Base-by-base conservation (phyloP, 805 yeast genomes). In the Saccharomycopsis amapae region DNA sequence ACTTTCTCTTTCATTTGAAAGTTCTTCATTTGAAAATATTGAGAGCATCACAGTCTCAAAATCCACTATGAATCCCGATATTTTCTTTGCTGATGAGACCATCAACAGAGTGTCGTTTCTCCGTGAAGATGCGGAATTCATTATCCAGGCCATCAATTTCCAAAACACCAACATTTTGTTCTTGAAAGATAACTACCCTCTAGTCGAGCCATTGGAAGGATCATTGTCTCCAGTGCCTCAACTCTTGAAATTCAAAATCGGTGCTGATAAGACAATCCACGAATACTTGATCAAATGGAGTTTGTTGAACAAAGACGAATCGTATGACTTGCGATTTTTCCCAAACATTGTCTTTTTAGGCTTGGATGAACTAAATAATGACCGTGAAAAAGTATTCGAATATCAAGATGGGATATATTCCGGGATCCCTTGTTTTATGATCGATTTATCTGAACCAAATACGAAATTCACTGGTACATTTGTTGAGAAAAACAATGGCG, bases 361-460 rank as follows among this genome's bases (percentile, higher is more conserved):
- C 0, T 43, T 74, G 7, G 63, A 67, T 31, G 62, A 67, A 41
- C 50, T 64, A 7, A 40, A 52, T 15, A 32, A 46, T 12, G 52
- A 67, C 41, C 50, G 66, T 40, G 59, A 62, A 18, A 66, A 65
- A 35, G 64, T 73, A 52, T 67, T 49, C 17, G 26, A 28, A 7
- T 39, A 42, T 18, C 2, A 63, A 45, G 67, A 69, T 55, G 70
- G 69, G 40, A 69, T 72, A 19, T 76, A 78, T 58, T 65, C 67
- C 28, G 89, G 89, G 2, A 66, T 71, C 4, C 87, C 90, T 3
- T 72, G 71, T 54, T 81, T 69, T 61, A 85, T 81, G 0, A 69
- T 83, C 26, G 86, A 81, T 54, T 62, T 79, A 24, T 62, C 76
- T 19, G n/a, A 26, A n/a, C 12, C 24, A 9, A 19, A 19, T 7